Base-by-base conservation (phyloP, 495 filamentous ascomycete species). In the Umbilicaria muhlenbergii region DNA sequence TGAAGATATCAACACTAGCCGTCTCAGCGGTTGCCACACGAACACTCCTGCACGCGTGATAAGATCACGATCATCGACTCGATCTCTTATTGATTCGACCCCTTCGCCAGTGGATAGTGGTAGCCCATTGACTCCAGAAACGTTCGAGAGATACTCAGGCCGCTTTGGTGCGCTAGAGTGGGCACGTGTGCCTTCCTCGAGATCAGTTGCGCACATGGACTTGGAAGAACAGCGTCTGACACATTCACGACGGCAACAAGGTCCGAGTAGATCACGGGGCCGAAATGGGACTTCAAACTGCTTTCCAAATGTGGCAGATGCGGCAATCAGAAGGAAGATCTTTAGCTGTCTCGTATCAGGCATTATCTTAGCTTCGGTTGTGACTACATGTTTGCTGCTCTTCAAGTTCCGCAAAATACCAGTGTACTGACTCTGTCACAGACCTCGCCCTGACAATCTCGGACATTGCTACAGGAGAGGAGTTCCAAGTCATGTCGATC, bases 401-500 rank as follows among this genome's bases (percentile, higher is more conserved):
- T 21, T 17, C 13, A 8, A 0, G 16, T 5, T 37, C 21, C 39
- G 3, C 15, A 28, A 32, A 21, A n/a, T 17, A 16, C 31, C 36
- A 7, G 4, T 14, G 15, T 39, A 34, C 37, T 40, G 34, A 53
- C 43, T 48, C 34, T 49, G 36, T 31, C 36, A 32, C 54, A 86
- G 81, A 85, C 58, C 73, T 87, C 51, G 70, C 75, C 15, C 68
- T 86, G 37, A 71, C 79, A 15, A 68, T 84, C 35, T 74, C 75
- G 15, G 62, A 70, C 42, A 71, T 54, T 52, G 61, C 43, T 42
- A 49, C 61, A 45, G 69, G 66, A 42, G 69, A 69, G 54, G 75
- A 81, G 58, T 75, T 86, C 50, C 81, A 85, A 43, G 72, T 86
- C 38, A 63, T 87, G 38, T 70, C 89, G 44, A 79, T 91, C 41